Evolutionary conservation across 441 rosid species (phyloP), one percentile per base, ranked within the genome.

Genomic region (Mallotus repandus): DNA sequence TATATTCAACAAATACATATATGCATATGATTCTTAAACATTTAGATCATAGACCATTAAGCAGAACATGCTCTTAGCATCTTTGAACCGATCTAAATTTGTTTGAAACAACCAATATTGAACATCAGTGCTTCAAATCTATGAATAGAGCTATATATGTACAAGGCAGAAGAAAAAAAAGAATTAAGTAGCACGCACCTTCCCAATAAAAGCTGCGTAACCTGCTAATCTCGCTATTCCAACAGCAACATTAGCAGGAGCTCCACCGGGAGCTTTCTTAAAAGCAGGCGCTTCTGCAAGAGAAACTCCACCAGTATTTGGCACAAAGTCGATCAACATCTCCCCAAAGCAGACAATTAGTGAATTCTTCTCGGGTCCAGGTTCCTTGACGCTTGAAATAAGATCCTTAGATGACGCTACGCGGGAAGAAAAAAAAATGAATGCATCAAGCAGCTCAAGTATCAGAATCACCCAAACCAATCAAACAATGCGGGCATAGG

Each of bases 191-290:
- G 41, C 29, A 35, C 2, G 58, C 77, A 95, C 98, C 99, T 96
- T 95, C 80, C 99, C 99, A 2, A 96, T 76, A 77, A 93, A 96
- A 81, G 97, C 99, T 19, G 99, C 86, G 56, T 91, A 81, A 76
- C 99, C 98, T 69, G 96, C 99, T 74, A 95, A 84, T 80, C 88
- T 88, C 43, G 97, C 81, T 64, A 95, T 77, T 35, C 92, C 93
- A 79, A 95, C 99, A 35, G 99, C 97, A 75, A 93, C 99, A 78
- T 93, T 91, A 14, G 99, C 99, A 71, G 99, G 99, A 78, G 99
- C 98, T 41, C 99, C 99, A 14, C 98, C 98, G 11, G 99, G 87
- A 78, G 98, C 95, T 84, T 90, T 93, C 89, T 88, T 86, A 84
- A 95, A 95, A 70, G 89, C 94, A 43, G 94, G 93, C 76, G 97